Conservation (phyloP, 495 filamentous ascomycete genomes). For the Tuber umbilicatum region DNA sequence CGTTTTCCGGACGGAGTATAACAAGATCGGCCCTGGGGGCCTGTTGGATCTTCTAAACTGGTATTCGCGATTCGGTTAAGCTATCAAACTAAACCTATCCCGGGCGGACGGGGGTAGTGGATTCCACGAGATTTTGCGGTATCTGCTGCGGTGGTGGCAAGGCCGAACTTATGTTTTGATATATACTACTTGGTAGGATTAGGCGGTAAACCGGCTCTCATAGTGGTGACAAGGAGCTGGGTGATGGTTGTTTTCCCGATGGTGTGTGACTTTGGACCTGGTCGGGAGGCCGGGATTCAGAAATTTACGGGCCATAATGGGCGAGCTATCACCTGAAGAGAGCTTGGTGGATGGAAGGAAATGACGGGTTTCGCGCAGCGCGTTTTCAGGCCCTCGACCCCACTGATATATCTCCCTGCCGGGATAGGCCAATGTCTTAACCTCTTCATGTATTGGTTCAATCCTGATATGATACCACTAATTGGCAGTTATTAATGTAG, state of each 20-base stretch:
- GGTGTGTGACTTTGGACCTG: not conserved
- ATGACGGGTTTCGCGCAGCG: not conserved
- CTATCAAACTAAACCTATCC: too few species aligned
- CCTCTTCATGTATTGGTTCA: not conserved
- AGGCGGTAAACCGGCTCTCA: not conserved
- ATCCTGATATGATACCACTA: not conserved
- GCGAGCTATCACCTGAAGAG: not conserved
- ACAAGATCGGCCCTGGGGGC: too few species aligned
- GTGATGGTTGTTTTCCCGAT: not conserved
- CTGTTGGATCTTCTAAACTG: too few species aligned
- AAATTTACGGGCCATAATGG: not conserved
- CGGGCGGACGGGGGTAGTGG: too few species aligned
- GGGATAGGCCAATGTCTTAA: not conserved
- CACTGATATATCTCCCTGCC: not conserved
- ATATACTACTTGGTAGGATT: not conserved
- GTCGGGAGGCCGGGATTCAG: not conserved
- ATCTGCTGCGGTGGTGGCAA: not conserved
- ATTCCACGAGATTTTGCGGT: too few species aligned
- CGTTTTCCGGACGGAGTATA: too few species aligned
- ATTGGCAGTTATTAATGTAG: not conserved
- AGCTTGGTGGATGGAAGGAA: not conserved
- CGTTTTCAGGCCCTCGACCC: not conserved
- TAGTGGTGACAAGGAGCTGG: not conserved
- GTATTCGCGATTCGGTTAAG: too few species aligned
- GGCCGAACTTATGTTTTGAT: slow-evolving; percentile 19